Percentiles rank a stretch among this genome's conserved stretches.
These are phyloP conservation scores for Colletotrichum orbiculare DNA, from an alignment of 2,329 filamentous ascomycete genomes.

Conservation along the genomic window DNA sequence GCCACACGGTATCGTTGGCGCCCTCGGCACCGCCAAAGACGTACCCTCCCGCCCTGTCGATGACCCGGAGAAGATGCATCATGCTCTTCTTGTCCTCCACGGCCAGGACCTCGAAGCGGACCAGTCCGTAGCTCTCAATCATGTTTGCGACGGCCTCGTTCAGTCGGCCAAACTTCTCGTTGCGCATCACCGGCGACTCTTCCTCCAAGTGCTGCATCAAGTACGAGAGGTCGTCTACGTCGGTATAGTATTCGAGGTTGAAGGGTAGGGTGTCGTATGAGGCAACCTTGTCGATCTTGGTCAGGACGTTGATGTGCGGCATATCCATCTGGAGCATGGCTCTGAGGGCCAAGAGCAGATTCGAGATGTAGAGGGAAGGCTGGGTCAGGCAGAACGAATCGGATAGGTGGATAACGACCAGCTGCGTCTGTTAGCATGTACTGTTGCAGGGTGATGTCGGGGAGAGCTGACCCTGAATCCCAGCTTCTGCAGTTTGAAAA, in stretches of 20 bases:
- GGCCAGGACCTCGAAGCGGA: constrained; percentile 91
- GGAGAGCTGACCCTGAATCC: constrained; percentile 83
- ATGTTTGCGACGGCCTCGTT: constrained; percentile 89
- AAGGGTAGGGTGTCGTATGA: constrained; percentile 90
- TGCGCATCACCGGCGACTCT: constrained; percentile 77
- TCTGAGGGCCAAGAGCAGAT: constrained; percentile 89
- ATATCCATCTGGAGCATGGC: constrained; percentile 99
- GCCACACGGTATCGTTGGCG: constrained; percentile 97
- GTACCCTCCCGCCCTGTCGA: constrained; percentile 93
- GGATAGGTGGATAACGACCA: constrained; percentile 92
- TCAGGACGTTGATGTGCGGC: constrained; percentile 93
- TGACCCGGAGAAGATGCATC: constrained; percentile 88
- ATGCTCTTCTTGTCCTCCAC: constrained; percentile 98
- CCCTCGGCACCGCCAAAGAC: constrained; percentile 91
- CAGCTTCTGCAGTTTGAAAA: constrained; percentile 88
- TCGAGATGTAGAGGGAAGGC: constrained; percentile 94
- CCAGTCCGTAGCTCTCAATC: constrained; percentile 89
- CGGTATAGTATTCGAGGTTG: constrained; percentile 96
- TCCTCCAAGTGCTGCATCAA: constrained; percentile 82
- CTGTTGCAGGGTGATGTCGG: background rate
- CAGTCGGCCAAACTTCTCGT: constrained; percentile 82
- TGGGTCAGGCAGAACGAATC: constrained; percentile 94
- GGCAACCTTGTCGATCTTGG: constrained; percentile 94
- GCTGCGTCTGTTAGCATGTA: constrained; percentile 60
- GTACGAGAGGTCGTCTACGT: constrained; percentile 92